Evolutionary conservation across 768 basidiomycete species (phyloP).

Genomic region (Amanita fuliginea): DNA sequence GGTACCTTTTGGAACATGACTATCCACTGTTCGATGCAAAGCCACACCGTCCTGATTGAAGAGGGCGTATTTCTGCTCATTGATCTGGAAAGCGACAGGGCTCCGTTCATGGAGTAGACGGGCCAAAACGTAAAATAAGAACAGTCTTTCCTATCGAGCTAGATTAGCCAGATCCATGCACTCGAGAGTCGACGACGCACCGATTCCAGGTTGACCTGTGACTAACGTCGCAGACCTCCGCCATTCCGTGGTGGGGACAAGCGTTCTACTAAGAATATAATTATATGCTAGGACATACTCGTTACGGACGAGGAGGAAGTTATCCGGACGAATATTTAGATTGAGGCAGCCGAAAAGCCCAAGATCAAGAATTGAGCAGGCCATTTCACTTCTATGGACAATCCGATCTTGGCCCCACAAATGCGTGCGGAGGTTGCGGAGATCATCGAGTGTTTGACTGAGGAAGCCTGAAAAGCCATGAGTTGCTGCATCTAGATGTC

Average conservation of each 20-base stretch:
- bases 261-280: no score
- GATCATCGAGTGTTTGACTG: no score
- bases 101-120: no score
- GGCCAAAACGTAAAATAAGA: no score
- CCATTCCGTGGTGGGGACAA: no score
- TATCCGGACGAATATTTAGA: slow-evolving; percentile 3
- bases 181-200: slow-evolving; percentile 1
- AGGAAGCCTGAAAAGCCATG: no score
- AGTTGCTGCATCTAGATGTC: no score
- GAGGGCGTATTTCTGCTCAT: neutral
- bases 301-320: slow-evolving; percentile 7
- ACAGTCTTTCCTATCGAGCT: no score
- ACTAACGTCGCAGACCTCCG: neutral
- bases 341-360: slow-evolving; percentile 4
- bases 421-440: no score
- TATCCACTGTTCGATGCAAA: neutral
- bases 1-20: neutral
- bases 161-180: slow-evolving; percentile 2
- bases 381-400: no score
- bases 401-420: no score
- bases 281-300: neutral
- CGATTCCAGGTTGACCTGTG: slow-evolving; percentile 8
- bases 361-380: neutral
- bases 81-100: no score
- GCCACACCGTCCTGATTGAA: neutral